Evolutionary conservation across 176 grass and related monocot species (phyloP).

Genomic region (Carex pumila): DNA sequence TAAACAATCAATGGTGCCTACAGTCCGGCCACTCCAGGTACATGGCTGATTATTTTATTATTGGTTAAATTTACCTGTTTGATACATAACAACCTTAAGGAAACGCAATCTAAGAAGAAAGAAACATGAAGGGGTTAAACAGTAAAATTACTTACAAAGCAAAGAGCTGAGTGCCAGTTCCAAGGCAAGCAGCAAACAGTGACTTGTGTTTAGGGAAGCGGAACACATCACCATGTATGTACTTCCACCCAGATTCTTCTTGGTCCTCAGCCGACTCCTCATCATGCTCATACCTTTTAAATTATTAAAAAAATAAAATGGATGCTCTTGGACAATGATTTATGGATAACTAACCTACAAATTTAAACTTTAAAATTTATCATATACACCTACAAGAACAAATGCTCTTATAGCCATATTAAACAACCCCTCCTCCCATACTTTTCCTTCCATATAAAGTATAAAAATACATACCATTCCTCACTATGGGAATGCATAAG

Average conservation of each 20-base stretch:
- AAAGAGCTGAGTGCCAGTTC: slow-evolving; percentile 90
- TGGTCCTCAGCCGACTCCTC: slow-evolving; percentile 91
- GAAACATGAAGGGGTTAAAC: background rate
- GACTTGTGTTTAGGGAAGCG: slow-evolving; percentile 89
- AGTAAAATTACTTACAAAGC: slow-evolving; percentile 52
- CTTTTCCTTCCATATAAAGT: background rate
- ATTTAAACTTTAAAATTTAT: background rate
- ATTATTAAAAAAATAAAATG: slow-evolving; percentile 7
- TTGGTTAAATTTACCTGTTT: background rate
- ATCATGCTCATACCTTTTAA: slow-evolving; percentile 83
- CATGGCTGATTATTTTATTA: background rate
- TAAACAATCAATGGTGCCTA: background rate
- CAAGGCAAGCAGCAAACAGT: slow-evolving; percentile 82
- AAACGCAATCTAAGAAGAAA: background rate
- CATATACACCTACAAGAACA: background rate
- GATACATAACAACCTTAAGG: slow-evolving; percentile 8
- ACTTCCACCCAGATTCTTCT: slow-evolving; percentile 98
- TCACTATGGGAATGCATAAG: background rate
- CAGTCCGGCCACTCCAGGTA: background rate
- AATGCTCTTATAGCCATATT: background rate
- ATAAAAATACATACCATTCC: background rate
- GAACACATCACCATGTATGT: slow-evolving; percentile 96
- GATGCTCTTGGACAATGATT: background rate
- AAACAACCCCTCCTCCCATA: background rate
- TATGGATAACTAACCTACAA: background rate